These are phyloP conservation scores for Clonostachys sp. DNA, from an alignment of 2,329 filamentous ascomycete genomes.

Conservation along the genomic window DNA sequence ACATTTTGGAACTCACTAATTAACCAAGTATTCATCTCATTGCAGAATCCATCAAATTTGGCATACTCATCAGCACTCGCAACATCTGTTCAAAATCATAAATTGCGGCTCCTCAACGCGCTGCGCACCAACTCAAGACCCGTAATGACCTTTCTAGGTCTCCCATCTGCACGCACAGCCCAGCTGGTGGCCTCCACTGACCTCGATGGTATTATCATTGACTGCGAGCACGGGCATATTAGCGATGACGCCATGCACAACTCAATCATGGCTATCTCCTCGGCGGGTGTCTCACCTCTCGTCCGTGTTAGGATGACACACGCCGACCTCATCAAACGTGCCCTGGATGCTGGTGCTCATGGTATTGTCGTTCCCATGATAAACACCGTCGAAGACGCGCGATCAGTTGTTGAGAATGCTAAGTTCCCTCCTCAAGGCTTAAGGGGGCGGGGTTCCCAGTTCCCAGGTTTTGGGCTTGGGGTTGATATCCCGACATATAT, in stretches of 20 bases:
- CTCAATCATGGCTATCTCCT: slow-evolving; percentile 34
- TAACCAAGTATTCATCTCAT: too few relatives aligned
- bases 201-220: slow-evolving; percentile 33
- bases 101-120: too few relatives aligned
- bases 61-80: too few relatives aligned
- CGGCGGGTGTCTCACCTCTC: slow-evolving; percentile 30
- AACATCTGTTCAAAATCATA: too few relatives aligned
- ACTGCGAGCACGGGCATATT: slow-evolving; percentile 38
- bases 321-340: slow-evolving; percentile 31
- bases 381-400: slow-evolving; percentile 32
- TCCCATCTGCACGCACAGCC: too few relatives aligned
- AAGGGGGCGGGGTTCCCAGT: slow-evolving; percentile 36
- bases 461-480: slow-evolving; percentile 29
- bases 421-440: slow-evolving; percentile 38
- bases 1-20: too few relatives aligned
- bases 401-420: slow-evolving; percentile 26
- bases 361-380: slow-evolving; percentile 38
- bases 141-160: too few relatives aligned
- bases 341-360: slow-evolving; percentile 35
- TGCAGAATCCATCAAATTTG: too few relatives aligned
- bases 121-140: too few relatives aligned
- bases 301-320: slow-evolving; percentile 25
- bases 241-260: slow-evolving; percentile 37
- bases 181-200: too few relatives aligned
- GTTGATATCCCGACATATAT: slow-evolving; percentile 33